Conservation (phyloP, 805 yeast species). For the Saccharomyces paradoxus region DNA sequence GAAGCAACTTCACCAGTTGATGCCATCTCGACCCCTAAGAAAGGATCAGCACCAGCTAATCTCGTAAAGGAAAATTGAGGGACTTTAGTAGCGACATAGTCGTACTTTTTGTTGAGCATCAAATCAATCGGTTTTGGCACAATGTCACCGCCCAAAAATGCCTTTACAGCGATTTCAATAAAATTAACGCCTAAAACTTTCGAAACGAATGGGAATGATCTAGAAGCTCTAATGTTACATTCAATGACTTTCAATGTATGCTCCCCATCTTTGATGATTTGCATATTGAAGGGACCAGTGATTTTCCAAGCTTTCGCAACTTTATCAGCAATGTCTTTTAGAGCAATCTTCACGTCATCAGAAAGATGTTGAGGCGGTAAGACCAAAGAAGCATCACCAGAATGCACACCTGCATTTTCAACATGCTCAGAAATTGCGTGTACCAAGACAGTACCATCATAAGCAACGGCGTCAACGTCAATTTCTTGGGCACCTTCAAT, state of each 20-base stretch:
- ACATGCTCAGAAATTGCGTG: constrained; percentile 97
- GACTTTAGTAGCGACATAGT: constrained; percentile 91
- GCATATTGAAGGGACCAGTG: constrained; percentile 98
- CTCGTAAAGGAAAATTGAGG: constrained; percentile 98
- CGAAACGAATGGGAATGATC: constrained; percentile 98
- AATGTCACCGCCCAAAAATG: constrained; percentile 59
- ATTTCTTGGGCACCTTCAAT: constrained; percentile 95
- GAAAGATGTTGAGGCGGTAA: constrained; percentile 83
- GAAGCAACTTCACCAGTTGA: constrained; percentile 99
- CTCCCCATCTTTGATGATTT: constrained; percentile 73
- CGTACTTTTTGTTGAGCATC: constrained; percentile 59
- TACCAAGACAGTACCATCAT: constrained; percentile 76
- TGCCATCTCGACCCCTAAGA: constrained; percentile 98
- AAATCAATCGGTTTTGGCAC: constrained; percentile 76
- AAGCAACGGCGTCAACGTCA: constrained; percentile 94
- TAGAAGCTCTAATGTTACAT: constrained; percentile 96
- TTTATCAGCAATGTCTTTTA: constrained; percentile 84
- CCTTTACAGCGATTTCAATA: constrained; percentile 88
- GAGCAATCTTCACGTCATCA: constrained; percentile 55
- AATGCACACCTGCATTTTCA: constrained; percentile 97
- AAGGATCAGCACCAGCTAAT: constrained; percentile 98
- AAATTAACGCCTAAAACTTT: constrained; percentile 92
- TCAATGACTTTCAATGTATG: constrained; percentile 88
- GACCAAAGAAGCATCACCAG: constrained; percentile 95
- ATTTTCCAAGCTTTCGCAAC: constrained; percentile 92